Evolutionary conservation across 371 early-diverging fungal genomes (phyloP), one percentile per base, ranked within the genome.

Genomic region (Gilbertella persicaria): DNA sequence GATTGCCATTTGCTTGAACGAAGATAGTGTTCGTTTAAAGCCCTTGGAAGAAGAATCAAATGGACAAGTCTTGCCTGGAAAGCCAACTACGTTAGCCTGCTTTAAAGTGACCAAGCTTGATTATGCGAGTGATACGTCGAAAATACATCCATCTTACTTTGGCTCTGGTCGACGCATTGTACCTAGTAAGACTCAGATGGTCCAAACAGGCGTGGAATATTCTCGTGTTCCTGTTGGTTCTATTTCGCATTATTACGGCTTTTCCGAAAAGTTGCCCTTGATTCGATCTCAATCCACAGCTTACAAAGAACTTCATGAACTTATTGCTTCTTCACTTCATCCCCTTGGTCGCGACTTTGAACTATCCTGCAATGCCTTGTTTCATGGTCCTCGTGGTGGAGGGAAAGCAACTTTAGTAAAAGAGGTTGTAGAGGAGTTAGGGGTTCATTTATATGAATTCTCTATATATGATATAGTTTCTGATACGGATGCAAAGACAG

Each of bases 321-420:
- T 89, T 4, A 65, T 89, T 0, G 78, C 84, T 2, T 85, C 93
- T 0, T 86, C 87, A 20, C 66, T 93, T 13, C 90, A 93, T 66
- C 90, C 91, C 12, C 66, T 86, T 17, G 83, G 92, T 0, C 62
- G 79, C 13, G 71, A 83, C 24, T 82, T 89, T 26, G 82, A 85
- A 13, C 66, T 93, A 19, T 78, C 81, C 3, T 91, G 92, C 52
- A 85, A 89, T 2, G 80, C 88, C 0, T 59, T 95, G 35, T 56
- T 95, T 14, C 86, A 88, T 50, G 96, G 97, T 10, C 80, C 88
- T 12, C 73, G 88, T 3, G 96, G 96, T n/a, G 85, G 83, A 7
- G 97, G 96, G 10, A 96, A 95, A 59, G 73, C 82, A 20, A 81
- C 85, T 0, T 49, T 91, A 35, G 73, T 91, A 0, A 73, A 71